Percentiles rank a stretch among this genome's conserved stretches.
These are phyloP conservation scores for Mycena vulgaris DNA, from an alignment of 768 basidiomycete genomes.

Conservation along the genomic window DNA sequence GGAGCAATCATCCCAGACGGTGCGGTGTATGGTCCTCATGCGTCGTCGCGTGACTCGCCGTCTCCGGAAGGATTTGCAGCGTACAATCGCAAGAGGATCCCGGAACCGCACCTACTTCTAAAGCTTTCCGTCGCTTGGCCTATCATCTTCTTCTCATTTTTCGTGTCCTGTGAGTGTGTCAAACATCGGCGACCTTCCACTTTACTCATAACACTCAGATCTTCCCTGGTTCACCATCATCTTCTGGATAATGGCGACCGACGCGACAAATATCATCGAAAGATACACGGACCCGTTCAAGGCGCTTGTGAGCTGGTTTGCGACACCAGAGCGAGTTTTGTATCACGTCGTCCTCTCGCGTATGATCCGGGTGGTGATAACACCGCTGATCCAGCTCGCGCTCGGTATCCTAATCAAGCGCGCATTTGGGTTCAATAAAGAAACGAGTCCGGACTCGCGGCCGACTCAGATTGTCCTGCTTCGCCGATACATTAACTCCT, in stretches of 20 bases:
- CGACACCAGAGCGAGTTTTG: slow-evolving; percentile 54
- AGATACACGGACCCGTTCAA: slow-evolving; percentile 51
- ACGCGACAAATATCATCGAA: slow-evolving; percentile 44
- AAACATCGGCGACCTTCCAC: not conserved
- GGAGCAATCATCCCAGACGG: slow-evolving; percentile 55
- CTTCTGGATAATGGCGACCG: slow-evolving; percentile 55
- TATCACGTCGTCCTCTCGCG: slow-evolving; percentile 57
- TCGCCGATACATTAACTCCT: slow-evolving; percentile 55
- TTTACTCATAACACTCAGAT: slow-evolving; percentile 42
- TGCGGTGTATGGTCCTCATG: slow-evolving; percentile 60
- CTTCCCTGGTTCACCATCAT: slow-evolving; percentile 59
- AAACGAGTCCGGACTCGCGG: slow-evolving; percentile 46
- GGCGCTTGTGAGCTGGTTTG: slow-evolving; percentile 59
- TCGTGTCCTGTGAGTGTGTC: slow-evolving; percentile 51
- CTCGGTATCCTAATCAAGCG: slow-evolving; percentile 59
- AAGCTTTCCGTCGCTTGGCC: slow-evolving; percentile 60
- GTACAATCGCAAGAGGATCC: slow-evolving; percentile 55
- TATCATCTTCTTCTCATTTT: slow-evolving; percentile 50
- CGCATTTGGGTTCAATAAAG: slow-evolving; percentile 54
- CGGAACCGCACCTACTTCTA: slow-evolving; percentile 52
- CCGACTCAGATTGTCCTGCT: slow-evolving; percentile 41
- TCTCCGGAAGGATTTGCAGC: slow-evolving; percentile 51
- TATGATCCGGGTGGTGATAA: slow-evolving; percentile 52
- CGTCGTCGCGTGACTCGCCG: slow-evolving; percentile 59
- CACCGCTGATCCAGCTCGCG: slow-evolving; percentile 54